phyloP scores from a whole-genome alignment of 2,329 filamentous ascomycete species.

The Septoria linicola region DNA sequence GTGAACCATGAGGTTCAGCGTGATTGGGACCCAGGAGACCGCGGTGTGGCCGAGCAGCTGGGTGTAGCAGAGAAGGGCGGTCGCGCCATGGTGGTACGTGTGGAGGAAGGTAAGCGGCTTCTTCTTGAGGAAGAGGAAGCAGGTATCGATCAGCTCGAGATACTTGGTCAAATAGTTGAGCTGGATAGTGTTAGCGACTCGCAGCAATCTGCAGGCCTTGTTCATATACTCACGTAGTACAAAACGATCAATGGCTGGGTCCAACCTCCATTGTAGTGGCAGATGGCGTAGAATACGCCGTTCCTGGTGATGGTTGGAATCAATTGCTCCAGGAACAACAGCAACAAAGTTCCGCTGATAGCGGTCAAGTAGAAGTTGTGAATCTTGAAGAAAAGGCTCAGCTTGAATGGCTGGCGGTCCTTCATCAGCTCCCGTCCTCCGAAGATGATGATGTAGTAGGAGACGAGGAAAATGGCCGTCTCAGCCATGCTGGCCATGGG shows the following conservation, averaged over 20 bases:
- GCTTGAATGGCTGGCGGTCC: slow-evolving; percentile 77
- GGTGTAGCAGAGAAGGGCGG: slow-evolving; percentile 94
- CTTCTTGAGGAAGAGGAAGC: slow-evolving; percentile 98
- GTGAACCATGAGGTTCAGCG: slow-evolving; percentile 88
- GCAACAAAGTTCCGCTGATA: slow-evolving; percentile 77
- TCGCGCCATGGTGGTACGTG: slow-evolving; percentile 98
- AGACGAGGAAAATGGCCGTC: slow-evolving; percentile 73
- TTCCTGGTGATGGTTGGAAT: slow-evolving; percentile 75
- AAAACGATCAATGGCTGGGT: slow-evolving; percentile 88
- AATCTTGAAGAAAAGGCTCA: slow-evolving; percentile 86
- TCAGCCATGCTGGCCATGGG: slow-evolving; percentile 87
- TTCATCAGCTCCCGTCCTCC: slow-evolving; percentile 92
- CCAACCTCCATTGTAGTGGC: slow-evolving; percentile 79
- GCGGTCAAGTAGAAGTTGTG: slow-evolving; percentile 94
- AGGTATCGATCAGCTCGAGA: slow-evolving; percentile 89
- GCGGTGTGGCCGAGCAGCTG: slow-evolving; percentile 90
- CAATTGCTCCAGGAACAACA: slow-evolving; percentile 86
- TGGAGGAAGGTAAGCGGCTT: slow-evolving; percentile 98
- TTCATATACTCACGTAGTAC: slow-evolving; percentile 76
- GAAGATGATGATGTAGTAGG: slow-evolving; percentile 93
- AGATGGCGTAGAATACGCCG: slow-evolving; percentile 88
- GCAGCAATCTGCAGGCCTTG: neutral
- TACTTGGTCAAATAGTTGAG: slow-evolving; percentile 99
- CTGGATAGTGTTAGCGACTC: slow-evolving; percentile 49
- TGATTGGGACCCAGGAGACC: slow-evolving; percentile 93